Base-by-base conservation (phyloP, 371 early-diverging fungal genomes). In the Sporodiniella umbellata region DNA sequence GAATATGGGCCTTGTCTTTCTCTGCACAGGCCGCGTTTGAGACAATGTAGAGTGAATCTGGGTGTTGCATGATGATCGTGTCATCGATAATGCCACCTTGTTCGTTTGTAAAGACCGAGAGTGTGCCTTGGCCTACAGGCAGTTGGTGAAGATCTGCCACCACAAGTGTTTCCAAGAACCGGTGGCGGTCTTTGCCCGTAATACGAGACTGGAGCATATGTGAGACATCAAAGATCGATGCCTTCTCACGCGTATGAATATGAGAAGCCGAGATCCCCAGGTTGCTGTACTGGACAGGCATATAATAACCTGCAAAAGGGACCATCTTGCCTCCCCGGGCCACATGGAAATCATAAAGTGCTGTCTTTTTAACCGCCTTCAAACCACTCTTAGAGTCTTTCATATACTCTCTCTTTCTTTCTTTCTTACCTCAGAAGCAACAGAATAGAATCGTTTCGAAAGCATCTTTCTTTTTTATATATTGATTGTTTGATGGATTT, bases 81-180 rank as follows among this genome's bases (percentile, higher is more conserved):
- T 98, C 99, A 68, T 98, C 99, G 58, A 96, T 92, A 56, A 98
- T 97, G 42, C 98, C 98, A 39, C 99, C 99, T 45, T 87, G 79
- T 60, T 88, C 92, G 70, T 96, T 98, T 31, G 95, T 95, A 66
- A 97, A 92, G 25, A 98, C 78, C 15, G 96, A 93, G 8, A 97
- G 80, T 3, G 93, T 92, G 17, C 92, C 88, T 37, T 78, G 68
- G 39, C 90, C 93, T 1, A 85, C 81, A 4, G 88, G 89, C 24
- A 98, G 76, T 25, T 75, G 84, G 48, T 86, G 69, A 23, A 93
- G 61, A 64, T 98, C 99, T 24, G 86, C 96, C 3, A 95, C 95
- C 1, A 91, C 84, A 14, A 98, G 66, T 18, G 70, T 76, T 63
- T 97, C 97, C 56, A 95, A 79, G 75, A 98, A 97, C 62, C 84